Evolutionary conservation across 768 basidiomycete genomes (phyloP).

Genomic region (Pulveroboletus ravenelii): DNA sequence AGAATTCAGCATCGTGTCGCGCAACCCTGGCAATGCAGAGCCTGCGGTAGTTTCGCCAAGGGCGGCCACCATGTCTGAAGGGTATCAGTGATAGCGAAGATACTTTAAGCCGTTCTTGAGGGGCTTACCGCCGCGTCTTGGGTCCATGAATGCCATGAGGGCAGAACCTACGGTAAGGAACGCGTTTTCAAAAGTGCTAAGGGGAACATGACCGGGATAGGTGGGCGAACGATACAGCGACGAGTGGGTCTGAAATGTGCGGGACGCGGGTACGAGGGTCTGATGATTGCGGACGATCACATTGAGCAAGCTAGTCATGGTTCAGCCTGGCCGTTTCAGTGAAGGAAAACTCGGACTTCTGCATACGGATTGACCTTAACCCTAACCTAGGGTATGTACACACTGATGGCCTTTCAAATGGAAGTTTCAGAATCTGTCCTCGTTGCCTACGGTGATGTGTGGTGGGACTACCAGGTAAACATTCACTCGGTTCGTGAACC

Average conservation of each 20-base stretch:
- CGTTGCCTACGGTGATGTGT: too few species aligned
- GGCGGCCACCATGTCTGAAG: slow-evolving; percentile 91
- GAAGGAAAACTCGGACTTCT: background rate
- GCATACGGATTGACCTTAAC: slow-evolving; percentile 8
- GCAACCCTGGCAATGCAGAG: slow-evolving; percentile 65
- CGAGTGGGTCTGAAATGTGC: slow-evolving; percentile 11
- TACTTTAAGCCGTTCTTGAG: background rate
- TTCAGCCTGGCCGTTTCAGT: background rate
- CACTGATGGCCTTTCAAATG: too few species aligned
- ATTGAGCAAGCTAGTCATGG: background rate
- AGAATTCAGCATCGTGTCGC: slow-evolving; percentile 72
- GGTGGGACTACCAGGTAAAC: too few species aligned
- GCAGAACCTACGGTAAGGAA: slow-evolving; percentile 86
- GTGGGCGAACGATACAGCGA: slow-evolving; percentile 34
- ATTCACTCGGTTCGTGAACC: too few species aligned
- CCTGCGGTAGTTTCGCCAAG: slow-evolving; percentile 92
- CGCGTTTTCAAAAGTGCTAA: slow-evolving; percentile 77
- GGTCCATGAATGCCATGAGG: slow-evolving; percentile 74
- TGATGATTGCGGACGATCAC: background rate
- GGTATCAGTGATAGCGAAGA: background rate
- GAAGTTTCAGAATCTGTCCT: too few species aligned
- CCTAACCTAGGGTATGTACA: slow-evolving; percentile 11
- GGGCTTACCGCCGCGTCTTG: slow-evolving; percentile 74
- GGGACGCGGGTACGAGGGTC: slow-evolving; percentile 1
- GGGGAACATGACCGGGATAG: slow-evolving; percentile 78